Evolutionary conservation across 2,329 filamentous ascomycete species (phyloP).

Genomic region (Exserohilum turcica): DNA sequence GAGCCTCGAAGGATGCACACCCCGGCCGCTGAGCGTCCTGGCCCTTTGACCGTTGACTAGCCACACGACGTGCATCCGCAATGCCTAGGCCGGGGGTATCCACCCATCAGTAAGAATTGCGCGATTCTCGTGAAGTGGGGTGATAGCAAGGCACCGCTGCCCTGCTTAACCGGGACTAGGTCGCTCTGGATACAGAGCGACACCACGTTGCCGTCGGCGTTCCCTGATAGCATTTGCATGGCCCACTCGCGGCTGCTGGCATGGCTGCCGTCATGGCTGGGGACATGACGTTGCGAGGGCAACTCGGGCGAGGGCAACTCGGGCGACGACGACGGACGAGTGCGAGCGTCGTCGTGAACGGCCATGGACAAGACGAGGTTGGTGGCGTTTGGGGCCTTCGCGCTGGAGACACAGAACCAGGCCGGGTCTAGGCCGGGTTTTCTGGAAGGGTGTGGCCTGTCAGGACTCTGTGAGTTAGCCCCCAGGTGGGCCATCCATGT

Average conservation of each 20-base stretch:
- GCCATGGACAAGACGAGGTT: slow-evolving; percentile 33
- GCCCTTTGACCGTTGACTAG: slow-evolving; percentile 46
- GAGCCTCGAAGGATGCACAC: slow-evolving; percentile 46
- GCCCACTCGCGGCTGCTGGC: slow-evolving; percentile 14
- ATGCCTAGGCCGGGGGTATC: slow-evolving; percentile 34
- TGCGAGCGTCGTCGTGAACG: slow-evolving; percentile 17
- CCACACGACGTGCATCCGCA: slow-evolving; percentile 33
- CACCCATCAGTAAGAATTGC: slow-evolving; percentile 29
- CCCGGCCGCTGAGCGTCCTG: slow-evolving; percentile 41
- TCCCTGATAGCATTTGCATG: background rate
- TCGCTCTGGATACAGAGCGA: slow-evolving; percentile 9
- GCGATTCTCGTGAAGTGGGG: slow-evolving; percentile 23
- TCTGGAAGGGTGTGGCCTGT: slow-evolving; percentile 22
- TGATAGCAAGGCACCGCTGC: background rate
- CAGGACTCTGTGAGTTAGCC: slow-evolving; percentile 28
- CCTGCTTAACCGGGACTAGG: slow-evolving; percentile 4
- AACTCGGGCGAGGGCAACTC: slow-evolving; percentile 22
- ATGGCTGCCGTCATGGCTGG: background rate
- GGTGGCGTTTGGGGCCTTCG: slow-evolving; percentile 36
- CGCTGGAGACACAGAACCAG: slow-evolving; percentile 30
- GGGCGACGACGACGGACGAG: slow-evolving; percentile 22
- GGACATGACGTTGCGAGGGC: slow-evolving; percentile 18
- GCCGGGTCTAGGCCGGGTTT: slow-evolving; percentile 32
- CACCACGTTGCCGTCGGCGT: slow-evolving; percentile 4
- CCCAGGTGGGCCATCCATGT: slow-evolving; percentile 24